phyloP scores from a whole-genome alignment of 176 grass and related monocot species.

The Juncus effusus region DNA sequence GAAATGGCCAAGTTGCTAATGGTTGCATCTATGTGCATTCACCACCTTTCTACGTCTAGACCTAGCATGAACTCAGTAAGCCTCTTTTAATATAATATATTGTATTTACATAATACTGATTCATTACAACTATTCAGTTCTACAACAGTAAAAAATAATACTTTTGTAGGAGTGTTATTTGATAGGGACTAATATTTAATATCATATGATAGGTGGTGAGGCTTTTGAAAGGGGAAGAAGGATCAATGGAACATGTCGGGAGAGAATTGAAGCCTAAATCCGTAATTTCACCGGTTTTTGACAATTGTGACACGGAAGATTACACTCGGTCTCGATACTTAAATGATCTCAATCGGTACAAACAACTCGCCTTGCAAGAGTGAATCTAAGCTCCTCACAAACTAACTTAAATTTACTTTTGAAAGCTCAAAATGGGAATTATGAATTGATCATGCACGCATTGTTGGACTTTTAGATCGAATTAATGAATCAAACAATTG shows the following conservation, averaged over 20 bases:
- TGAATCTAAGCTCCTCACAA: conserved; percentile 28
- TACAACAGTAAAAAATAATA: too few relatives aligned
- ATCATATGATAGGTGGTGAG: conserved; percentile 46
- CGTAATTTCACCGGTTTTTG: conserved; percentile 46
- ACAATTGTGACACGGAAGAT: conserved; percentile 74
- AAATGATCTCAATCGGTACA: conserved; percentile 85
- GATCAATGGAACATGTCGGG: conserved; percentile 44
- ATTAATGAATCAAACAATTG: too few relatives aligned
- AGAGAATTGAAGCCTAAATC: conserved; percentile 43
- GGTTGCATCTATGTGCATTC: conserved; percentile 96
- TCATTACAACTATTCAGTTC: too few relatives aligned
- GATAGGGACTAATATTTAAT: neutral
- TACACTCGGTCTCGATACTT: conserved; percentile 83
- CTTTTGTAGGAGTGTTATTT: neutral
- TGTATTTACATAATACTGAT: too few relatives aligned
- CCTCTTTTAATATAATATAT: neutral
- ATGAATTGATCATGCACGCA: conserved; percentile 24
- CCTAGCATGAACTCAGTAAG: conserved; percentile 87
- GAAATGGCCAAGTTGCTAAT: conserved; percentile 50
- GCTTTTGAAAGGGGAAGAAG: conserved; percentile 61
- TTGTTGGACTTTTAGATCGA: too few relatives aligned
- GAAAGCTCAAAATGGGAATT: neutral
- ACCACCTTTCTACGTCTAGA: conserved; percentile 62
- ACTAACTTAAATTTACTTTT: conserved; percentile 1
- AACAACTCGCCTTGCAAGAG: conserved; percentile 92